phyloP scores from a whole-genome alignment of 805 yeast species.

The Kodamaea hsintzibuensis region DNA sequence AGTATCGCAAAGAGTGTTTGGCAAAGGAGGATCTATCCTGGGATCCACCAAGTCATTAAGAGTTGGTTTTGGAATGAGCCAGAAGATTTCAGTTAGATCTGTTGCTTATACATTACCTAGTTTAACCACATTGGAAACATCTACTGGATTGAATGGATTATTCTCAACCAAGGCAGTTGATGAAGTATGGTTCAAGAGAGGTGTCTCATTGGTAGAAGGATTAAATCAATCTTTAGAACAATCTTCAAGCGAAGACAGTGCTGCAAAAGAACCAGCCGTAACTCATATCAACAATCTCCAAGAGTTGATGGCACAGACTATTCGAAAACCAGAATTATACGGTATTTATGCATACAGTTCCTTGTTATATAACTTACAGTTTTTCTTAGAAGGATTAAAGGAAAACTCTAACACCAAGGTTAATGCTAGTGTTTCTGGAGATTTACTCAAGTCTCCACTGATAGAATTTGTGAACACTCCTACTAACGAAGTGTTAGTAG shows the following conservation, averaged over 20 bases:
- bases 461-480: conserved; percentile 37
- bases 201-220: conserved; percentile 33
- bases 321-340: conserved; percentile 46
- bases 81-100: conserved; percentile 11
- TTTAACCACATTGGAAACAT: conserved; percentile 30
- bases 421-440: conserved; percentile 21
- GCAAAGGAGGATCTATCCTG: neutral
- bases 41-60: neutral
- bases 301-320: conserved; percentile 39
- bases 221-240: conserved; percentile 34
- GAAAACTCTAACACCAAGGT: conserved; percentile 18
- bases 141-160: conserved; percentile 36
- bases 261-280: neutral
- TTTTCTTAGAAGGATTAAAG: conserved; percentile 47
- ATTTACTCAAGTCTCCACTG: conserved; percentile 48
- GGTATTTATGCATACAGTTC: conserved; percentile 48
- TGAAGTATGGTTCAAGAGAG: conserved; percentile 42
- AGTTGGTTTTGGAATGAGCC: neutral
- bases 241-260: conserved; percentile 5
- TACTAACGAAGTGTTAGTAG: conserved; percentile 33
- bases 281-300: conserved; percentile 16
- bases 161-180: conserved; percentile 32
- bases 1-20: conserved; percentile 5
- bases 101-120: conserved; percentile 38
- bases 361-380: conserved; percentile 49